These are phyloP conservation scores for Xerocomus subilludens DNA, from an alignment of 1,284 basidiomycete species.

Conservation along the genomic window DNA sequence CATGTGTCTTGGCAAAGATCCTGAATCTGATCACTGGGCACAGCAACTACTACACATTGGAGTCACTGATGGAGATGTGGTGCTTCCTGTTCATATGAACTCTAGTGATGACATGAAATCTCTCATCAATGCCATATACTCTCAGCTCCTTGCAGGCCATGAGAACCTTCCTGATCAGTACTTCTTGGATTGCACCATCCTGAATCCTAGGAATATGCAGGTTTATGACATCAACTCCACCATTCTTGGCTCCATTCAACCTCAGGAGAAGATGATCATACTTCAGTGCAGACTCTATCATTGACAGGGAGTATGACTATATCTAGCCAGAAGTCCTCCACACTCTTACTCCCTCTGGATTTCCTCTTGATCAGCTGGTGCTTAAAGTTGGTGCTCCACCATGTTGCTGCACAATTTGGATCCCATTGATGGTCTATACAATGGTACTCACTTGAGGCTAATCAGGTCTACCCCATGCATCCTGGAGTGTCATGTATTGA, in stretches of 20 bases:
- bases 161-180: conserved; percentile 20
- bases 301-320: conserved; percentile 25
- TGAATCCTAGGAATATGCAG: conserved; percentile 17
- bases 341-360: no score
- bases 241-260: conserved; percentile 18
- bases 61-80: conserved; percentile 38
- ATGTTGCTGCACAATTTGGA: no score
- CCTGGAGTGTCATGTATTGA: no score
- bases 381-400: no score
- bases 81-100: conserved; percentile 48
- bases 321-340: conserved; percentile 44
- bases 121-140: conserved; percentile 41
- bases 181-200: conserved; percentile 33
- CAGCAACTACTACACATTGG: conserved; percentile 60
- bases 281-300: conserved; percentile 17
- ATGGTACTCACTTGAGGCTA: no score
- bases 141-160: not conserved
- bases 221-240: conserved; percentile 33
- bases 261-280: not conserved
- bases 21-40: conserved; percentile 51
- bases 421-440: no score
- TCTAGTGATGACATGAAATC: conserved; percentile 31
- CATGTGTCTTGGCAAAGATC: not conserved
- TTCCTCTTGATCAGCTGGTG: no score
- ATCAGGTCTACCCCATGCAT: no score